phyloP scores from a whole-genome alignment of 1,284 basidiomycete genomes.

The Pseudozyma sp. region DNA sequence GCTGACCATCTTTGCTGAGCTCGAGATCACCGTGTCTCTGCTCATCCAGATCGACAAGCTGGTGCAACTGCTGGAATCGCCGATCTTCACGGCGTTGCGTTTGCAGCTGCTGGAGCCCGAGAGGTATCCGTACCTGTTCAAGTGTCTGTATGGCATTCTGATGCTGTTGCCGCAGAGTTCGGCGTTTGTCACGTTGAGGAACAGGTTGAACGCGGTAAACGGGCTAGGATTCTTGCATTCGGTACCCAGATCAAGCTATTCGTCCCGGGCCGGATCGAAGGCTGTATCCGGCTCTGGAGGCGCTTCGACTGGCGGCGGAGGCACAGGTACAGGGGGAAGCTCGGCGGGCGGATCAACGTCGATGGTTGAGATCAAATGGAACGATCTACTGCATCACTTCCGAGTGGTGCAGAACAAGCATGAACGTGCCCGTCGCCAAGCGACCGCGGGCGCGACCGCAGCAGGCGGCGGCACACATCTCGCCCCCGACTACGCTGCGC shows the following conservation, averaged over 20 bases:
- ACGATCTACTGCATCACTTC: conserved; percentile 64
- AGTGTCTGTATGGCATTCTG: conserved; percentile 94
- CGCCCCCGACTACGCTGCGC: conserved; percentile 30
- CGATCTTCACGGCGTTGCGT: conserved; percentile 97
- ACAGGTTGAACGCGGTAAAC: conserved; percentile 92
- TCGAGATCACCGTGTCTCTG: conserved; percentile 94
- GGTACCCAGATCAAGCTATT: conserved; percentile 74
- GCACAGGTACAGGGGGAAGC: background rate
- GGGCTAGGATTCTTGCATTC: conserved; percentile 92
- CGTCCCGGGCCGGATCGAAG: conserved; percentile 9
- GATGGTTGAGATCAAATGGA: conserved; percentile 62
- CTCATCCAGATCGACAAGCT: conserved; percentile 98
- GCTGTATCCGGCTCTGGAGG: conserved; percentile 1
- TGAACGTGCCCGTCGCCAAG: conserved; percentile 54
- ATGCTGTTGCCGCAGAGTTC: conserved; percentile 98
- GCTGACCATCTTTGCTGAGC: conserved; percentile 90
- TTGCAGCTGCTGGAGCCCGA: conserved; percentile 97
- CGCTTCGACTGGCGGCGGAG: conserved; percentile 12
- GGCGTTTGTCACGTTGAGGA: conserved; percentile 93
- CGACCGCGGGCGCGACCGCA: conserved; percentile 14
- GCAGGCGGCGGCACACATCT: conserved; percentile 11
- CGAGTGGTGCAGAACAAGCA: conserved; percentile 63
- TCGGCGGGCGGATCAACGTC: conserved; percentile 15
- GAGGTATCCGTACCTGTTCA: conserved; percentile 93
- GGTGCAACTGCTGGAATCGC: conserved; percentile 96